phyloP scores from a whole-genome alignment of 2,329 filamentous ascomycete genomes.

The Proliferodiscus dingleyae region DNA sequence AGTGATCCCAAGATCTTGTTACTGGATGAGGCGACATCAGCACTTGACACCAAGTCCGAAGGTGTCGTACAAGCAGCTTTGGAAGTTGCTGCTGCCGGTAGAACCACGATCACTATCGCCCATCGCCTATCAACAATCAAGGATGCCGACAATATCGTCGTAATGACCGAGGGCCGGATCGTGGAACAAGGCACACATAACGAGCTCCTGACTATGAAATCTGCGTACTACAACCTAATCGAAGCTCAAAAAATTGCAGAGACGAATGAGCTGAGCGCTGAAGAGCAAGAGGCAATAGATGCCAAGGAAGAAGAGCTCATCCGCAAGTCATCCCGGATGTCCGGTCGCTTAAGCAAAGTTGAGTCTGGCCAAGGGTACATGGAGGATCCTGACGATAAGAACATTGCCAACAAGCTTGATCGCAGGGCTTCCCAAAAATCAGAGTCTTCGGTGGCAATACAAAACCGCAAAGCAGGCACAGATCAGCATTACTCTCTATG shows the following conservation, averaged over 20 bases:
- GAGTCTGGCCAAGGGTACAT: constrained; percentile 33
- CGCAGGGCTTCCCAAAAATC: constrained; percentile 53
- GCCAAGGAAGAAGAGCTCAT: constrained; percentile 47
- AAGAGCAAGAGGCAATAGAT: constrained; percentile 48
- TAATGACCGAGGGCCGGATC: constrained; percentile 81
- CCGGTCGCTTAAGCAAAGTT: constrained; percentile 30
- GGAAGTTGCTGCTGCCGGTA: constrained; percentile 75
- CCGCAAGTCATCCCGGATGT: constrained; percentile 40
- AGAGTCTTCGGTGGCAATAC: constrained; percentile 66
- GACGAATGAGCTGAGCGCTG: constrained; percentile 47
- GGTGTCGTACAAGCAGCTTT: constrained; percentile 90
- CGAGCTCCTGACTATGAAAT: constrained; percentile 62
- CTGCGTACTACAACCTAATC: constrained; percentile 80
- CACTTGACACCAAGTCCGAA: constrained; percentile 90
- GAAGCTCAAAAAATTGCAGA: constrained; percentile 78
- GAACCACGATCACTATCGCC: constrained; percentile 94
- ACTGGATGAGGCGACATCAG: constrained; percentile 91
- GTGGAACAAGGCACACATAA: constrained; percentile 90
- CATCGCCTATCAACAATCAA: constrained; percentile 93
- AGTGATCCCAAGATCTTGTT: constrained; percentile 88
- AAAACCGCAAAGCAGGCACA: constrained; percentile 46
- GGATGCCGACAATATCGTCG: constrained; percentile 91
- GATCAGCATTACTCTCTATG: constrained; percentile 62
- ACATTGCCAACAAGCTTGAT: constrained; percentile 53
- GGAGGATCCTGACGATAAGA: constrained; percentile 56